Conservation (phyloP, 331 rosid genomes). For the Ulmus americana region DNA sequence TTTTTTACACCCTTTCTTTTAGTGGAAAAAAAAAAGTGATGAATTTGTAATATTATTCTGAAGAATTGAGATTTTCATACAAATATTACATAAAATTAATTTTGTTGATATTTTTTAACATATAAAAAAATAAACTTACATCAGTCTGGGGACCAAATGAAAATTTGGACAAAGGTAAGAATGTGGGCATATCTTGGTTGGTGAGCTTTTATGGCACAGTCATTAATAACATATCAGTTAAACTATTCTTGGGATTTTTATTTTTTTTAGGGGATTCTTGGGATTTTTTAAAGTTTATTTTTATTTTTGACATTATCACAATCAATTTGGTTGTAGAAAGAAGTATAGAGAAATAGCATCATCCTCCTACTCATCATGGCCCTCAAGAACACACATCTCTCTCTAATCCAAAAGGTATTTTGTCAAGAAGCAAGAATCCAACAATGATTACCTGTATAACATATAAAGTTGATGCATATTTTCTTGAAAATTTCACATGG, state of each 20-base stretch:
- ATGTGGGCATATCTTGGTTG: slow-evolving; percentile 23
- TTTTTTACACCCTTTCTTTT: no score
- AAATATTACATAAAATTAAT: no score
- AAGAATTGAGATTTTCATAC: no score
- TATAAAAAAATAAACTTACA: not conserved
- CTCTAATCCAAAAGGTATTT: slow-evolving; percentile 10
- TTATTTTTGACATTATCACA: not conserved
- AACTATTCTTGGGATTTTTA: not conserved
- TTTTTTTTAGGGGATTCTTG: not conserved
- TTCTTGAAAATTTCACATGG: slow-evolving; percentile 18
- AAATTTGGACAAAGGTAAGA: slow-evolving; percentile 6
- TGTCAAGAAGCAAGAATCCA: slow-evolving; percentile 27
- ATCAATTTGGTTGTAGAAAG: not conserved
- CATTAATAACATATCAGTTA: slow-evolving; percentile 5
- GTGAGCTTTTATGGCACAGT: slow-evolving; percentile 11
- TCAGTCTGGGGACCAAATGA: slow-evolving; percentile 9
- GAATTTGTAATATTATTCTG: no score
- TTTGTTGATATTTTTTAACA: no score
- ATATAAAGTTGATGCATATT: slow-evolving; percentile 9
- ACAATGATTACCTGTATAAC: slow-evolving; percentile 23
- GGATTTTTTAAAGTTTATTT: not conserved
- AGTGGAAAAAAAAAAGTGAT: no score
- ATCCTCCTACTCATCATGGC: slow-evolving; percentile 1
- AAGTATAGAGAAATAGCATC: slow-evolving; percentile 7
- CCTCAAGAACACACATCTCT: slow-evolving; percentile 10